Percentiles rank a stretch among this genome's conserved stretches.
Evolutionary conservation across 768 basidiomycete species (phyloP).

Genomic region (Mycena chlorophos): DNA sequence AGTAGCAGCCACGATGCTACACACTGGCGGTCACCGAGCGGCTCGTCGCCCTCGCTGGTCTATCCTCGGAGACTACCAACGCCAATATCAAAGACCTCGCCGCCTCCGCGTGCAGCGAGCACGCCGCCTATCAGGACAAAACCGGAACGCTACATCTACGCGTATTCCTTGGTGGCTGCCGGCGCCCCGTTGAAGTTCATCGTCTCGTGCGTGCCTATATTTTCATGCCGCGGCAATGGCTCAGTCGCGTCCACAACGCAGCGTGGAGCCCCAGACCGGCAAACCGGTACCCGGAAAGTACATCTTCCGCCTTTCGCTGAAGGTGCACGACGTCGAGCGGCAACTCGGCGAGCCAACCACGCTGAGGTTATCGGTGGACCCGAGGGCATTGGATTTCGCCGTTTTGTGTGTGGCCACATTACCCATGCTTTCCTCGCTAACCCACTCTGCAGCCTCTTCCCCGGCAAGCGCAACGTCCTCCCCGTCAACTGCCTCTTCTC

Average conservation of each 20-base stretch:
- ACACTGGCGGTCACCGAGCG: too few species aligned
- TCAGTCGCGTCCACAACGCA: constrained; percentile 22
- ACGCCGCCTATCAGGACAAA: constrained; percentile 26
- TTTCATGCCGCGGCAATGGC: background rate
- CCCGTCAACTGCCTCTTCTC: constrained; percentile 56
- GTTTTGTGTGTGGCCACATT: constrained; percentile 51
- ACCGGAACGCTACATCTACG: constrained; percentile 52
- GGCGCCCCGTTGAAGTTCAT: constrained; percentile 48
- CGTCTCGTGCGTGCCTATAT: constrained; percentile 46
- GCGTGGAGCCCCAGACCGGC: constrained; percentile 47
- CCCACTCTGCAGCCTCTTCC: constrained; percentile 48
- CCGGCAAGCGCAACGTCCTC: constrained; percentile 52
- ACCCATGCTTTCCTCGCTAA: background rate
- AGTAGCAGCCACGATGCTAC: too few species aligned
- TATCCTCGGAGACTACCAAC: too few species aligned
- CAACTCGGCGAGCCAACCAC: constrained; percentile 48
- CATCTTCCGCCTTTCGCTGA: constrained; percentile 54
- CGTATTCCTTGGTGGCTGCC: constrained; percentile 48
- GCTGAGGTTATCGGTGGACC: constrained; percentile 52
- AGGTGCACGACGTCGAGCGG: constrained; percentile 56
- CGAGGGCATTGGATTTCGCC: constrained; percentile 54
- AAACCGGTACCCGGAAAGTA: constrained; percentile 47
- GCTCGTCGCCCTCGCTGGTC: too few species aligned
- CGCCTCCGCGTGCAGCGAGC: too few species aligned
- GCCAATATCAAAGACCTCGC: too few species aligned